Conservation (phyloP, 345 rosid genomes). For the Ceriops tagal region DNA sequence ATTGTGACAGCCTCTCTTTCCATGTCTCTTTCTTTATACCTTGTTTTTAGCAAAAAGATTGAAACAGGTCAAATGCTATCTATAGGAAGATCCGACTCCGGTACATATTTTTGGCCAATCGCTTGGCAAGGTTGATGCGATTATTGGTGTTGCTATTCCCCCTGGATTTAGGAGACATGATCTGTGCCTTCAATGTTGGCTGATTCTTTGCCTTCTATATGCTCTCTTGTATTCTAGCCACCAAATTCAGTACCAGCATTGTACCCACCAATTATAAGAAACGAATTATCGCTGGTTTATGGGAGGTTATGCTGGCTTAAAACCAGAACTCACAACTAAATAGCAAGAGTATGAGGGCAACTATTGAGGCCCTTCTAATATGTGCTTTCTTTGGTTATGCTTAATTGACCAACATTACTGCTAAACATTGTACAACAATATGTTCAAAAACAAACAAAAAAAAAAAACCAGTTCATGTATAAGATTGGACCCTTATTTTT, state of each 20-base stretch:
- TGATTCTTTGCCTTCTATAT: background rate
- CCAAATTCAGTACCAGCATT: conserved; percentile 18
- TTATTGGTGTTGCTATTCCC: background rate
- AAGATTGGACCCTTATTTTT: too few relatives aligned
- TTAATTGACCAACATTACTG: too few relatives aligned
- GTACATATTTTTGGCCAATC: background rate
- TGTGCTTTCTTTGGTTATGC: too few relatives aligned
- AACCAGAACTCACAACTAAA: too few relatives aligned
- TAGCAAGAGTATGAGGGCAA: too few relatives aligned
- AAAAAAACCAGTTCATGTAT: too few relatives aligned
- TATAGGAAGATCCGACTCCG: conserved; percentile 1
- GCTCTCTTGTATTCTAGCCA: conserved; percentile 10
- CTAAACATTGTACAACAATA: too few relatives aligned
- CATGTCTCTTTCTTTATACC: conserved; percentile 20
- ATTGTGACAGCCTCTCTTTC: conserved; percentile 5
- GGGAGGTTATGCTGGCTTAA: background rate
- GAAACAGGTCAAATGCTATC: background rate
- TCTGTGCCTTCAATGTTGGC: background rate
- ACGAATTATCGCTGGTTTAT: background rate
- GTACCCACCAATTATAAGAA: conserved; percentile 11
- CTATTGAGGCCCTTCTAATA: too few relatives aligned
- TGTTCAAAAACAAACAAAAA: too few relatives aligned
- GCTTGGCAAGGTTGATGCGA: background rate
- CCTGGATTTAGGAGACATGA: conserved; percentile 8
- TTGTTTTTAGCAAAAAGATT: background rate